Evolutionary conservation across 1,139 yeast species (phyloP).

Genomic region (Blastobotrys buckinghamii): DNA sequence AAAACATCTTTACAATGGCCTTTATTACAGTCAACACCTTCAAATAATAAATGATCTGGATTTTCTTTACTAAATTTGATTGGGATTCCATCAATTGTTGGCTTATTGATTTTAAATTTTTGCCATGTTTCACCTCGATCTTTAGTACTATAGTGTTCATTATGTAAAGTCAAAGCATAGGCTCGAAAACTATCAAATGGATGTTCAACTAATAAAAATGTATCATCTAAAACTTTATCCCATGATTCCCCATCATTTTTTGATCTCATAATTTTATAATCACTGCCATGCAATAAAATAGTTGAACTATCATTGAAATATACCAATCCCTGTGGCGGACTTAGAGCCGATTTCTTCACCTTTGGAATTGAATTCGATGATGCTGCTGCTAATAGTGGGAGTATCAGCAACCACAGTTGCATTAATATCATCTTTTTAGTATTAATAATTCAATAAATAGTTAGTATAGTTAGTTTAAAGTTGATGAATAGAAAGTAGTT

Average conservation of each 20-base stretch:
- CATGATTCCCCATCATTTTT: constrained; percentile 56
- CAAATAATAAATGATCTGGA: constrained; percentile 39
- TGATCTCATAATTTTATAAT: constrained; percentile 40
- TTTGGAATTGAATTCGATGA: background rate
- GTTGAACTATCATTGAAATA: constrained; percentile 23
- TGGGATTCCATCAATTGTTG: constrained; percentile 23
- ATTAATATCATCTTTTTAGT: background rate
- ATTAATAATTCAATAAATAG: too few species aligned
- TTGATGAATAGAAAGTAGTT: too few species aligned
- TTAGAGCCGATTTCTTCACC: background rate
- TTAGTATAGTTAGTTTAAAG: too few species aligned
- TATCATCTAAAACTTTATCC: constrained; percentile 34
- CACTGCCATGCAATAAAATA: constrained; percentile 37
- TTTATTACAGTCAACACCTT: constrained; percentile 37
- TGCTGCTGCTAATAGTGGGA: background rate
- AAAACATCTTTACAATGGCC: constrained; percentile 37
- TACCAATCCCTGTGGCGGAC: constrained; percentile 34
- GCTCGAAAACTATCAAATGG: constrained; percentile 46
- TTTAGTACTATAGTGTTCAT: constrained; percentile 45
- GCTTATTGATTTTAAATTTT: constrained; percentile 31
- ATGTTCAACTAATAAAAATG: constrained; percentile 39
- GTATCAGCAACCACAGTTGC: background rate
- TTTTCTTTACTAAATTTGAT: constrained; percentile 41
- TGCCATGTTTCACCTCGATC: constrained; percentile 59
- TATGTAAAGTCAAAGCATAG: constrained; percentile 39